These are phyloP conservation scores for Fistulinella staudtii DNA, from an alignment of 1,284 basidiomycete species.

Conservation along the genomic window DNA sequence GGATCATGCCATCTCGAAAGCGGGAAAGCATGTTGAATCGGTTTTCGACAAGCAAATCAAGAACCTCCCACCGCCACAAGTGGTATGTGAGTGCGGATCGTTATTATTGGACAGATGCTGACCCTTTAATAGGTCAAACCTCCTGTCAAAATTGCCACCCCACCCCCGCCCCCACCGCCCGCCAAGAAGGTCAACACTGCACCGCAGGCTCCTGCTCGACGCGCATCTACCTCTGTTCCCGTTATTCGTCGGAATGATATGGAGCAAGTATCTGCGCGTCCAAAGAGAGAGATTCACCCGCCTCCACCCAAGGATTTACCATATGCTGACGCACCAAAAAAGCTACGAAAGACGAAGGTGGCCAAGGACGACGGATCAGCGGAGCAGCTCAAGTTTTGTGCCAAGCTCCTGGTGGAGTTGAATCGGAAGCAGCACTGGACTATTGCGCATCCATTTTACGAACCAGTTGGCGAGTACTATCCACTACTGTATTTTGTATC, in stretches of 20 bases:
- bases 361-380: conserved; percentile 66
- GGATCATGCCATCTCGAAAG: conserved; percentile 76
- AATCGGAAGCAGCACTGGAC: conserved; percentile 75
- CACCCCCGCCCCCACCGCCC: conserved; percentile 32
- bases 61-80: conserved; percentile 72
- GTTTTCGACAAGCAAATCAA: conserved; percentile 88
- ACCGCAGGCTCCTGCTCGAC: conserved; percentile 42
- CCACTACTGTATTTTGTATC: background rate
- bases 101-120: conserved; percentile 14
- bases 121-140: conserved; percentile 44
- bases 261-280: conserved; percentile 59
- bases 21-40: conserved; percentile 80
- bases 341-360: conserved; percentile 57
- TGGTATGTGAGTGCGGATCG: conserved; percentile 49
- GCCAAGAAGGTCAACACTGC: conserved; percentile 43
- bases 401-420: conserved; percentile 74
- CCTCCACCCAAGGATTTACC: conserved; percentile 90
- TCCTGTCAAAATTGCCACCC: conserved; percentile 50
- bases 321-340: conserved; percentile 75
- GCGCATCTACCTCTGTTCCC: conserved; percentile 74
- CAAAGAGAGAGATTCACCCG: conserved; percentile 96
- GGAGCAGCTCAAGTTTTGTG: conserved; percentile 85
- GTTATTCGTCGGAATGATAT: conserved; percentile 71
- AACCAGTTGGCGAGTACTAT: conserved; percentile 76
- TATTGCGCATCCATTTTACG: conserved; percentile 85